phyloP scores from a whole-genome alignment of 169 alveolate species.

The Plasmodium gonderi region DNA sequence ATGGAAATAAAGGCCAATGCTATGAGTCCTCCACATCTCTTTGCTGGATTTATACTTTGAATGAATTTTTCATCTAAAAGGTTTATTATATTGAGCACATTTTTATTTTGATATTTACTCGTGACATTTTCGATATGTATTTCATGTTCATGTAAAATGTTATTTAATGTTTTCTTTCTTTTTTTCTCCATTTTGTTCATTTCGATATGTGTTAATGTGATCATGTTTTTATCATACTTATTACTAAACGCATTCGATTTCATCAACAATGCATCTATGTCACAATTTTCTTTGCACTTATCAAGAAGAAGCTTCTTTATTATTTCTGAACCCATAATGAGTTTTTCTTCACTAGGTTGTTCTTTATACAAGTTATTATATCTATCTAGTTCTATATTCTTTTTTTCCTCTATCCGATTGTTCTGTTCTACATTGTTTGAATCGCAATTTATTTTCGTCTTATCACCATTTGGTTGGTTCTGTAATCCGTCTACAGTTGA shows the following conservation, averaged over 20 bases:
- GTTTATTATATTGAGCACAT: conserved; percentile 30
- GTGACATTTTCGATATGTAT: conserved; percentile 9
- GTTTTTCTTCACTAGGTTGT: conserved; percentile 28
- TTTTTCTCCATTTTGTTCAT: background rate
- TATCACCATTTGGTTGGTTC: too few species aligned
- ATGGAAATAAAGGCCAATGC: conserved; percentile 66
- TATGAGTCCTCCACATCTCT: conserved; percentile 69
- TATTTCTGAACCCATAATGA: conserved; percentile 51
- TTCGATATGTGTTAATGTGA: background rate
- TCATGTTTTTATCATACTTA: background rate
- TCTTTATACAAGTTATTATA: background rate
- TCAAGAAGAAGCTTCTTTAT: conserved; percentile 60
- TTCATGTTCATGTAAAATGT: conserved; percentile 32
- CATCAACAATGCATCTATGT: conserved; percentile 16
- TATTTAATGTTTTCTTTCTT: conserved; percentile 11
- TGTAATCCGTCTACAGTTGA: too few species aligned
- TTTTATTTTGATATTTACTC: conserved; percentile 54
- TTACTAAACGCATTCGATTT: conserved; percentile 1
- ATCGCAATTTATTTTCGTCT: too few species aligned
- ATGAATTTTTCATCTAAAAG: conserved; percentile 37
- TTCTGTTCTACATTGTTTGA: background rate
- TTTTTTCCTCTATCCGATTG: background rate
- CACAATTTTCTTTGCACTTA: conserved; percentile 50
- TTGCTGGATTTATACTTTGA: conserved; percentile 27
- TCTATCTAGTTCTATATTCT: conserved; percentile 15